Evolutionary conservation across 148 eudicot genomes (phyloP).

Genomic region (Polygonum aviculare): DNA sequence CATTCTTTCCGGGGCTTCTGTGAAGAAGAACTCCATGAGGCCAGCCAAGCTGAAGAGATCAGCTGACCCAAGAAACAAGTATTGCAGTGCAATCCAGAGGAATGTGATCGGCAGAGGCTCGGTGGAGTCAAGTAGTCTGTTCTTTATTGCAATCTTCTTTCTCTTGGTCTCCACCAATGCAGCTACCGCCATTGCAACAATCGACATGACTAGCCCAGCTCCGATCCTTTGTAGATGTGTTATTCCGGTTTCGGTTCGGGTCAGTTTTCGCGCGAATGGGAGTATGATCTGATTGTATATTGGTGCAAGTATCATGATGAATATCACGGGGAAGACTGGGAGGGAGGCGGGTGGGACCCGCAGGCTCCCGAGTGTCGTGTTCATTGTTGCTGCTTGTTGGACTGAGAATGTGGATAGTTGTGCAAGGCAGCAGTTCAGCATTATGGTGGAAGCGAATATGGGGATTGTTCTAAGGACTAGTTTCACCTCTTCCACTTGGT

Average conservation of each 20-base stretch:
- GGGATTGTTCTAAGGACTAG: slow-evolving; percentile 36
- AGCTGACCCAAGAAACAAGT: slow-evolving; percentile 81
- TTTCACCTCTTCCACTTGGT: slow-evolving; percentile 65
- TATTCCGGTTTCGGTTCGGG: slow-evolving; percentile 17
- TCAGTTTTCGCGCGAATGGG: slow-evolving; percentile 15
- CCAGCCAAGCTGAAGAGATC: slow-evolving; percentile 90
- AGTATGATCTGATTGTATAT: slow-evolving; percentile 47
- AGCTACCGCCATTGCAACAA: slow-evolving; percentile 75
- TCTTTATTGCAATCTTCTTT: slow-evolving; percentile 33
- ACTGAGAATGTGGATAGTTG: slow-evolving; percentile 91
- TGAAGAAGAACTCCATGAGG: slow-evolving; percentile 80
- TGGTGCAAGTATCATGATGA: slow-evolving; percentile 74
- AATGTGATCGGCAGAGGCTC: slow-evolving; percentile 69
- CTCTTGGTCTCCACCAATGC: slow-evolving; percentile 65
- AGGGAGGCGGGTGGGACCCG: slow-evolving; percentile 84
- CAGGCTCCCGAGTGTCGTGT: slow-evolving; percentile 52
- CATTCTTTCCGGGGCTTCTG: slow-evolving; percentile 85
- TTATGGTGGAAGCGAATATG: slow-evolving; percentile 66
- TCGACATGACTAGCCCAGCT: slow-evolving; percentile 56
- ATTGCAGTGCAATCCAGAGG: slow-evolving; percentile 76
- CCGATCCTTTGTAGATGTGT: slow-evolving; percentile 77
- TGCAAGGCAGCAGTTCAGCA: slow-evolving; percentile 91
- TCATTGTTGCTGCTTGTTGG: slow-evolving; percentile 94
- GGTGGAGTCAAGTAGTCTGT: slow-evolving; percentile 34
- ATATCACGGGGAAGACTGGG: slow-evolving; percentile 72